Percentiles rank a stretch among this genome's conserved stretches.
phyloP scores from a whole-genome alignment of 2,329 filamentous ascomycete genomes.

The Sclerotinia trifoliorum region DNA sequence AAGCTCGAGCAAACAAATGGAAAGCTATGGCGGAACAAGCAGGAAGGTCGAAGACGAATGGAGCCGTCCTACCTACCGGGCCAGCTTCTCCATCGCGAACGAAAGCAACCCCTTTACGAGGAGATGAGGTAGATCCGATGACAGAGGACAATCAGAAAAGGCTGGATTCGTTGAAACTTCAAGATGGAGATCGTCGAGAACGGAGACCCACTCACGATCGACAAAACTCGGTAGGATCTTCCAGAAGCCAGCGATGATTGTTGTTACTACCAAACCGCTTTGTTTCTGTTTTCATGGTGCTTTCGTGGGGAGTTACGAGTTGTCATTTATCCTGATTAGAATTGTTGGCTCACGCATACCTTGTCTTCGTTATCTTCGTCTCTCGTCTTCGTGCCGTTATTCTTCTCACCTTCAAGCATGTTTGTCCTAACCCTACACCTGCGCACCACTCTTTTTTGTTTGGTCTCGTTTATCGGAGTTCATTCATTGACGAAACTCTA shows the following conservation, averaged over 20 bases:
- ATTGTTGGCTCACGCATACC: slow-evolving; percentile 36
- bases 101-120: slow-evolving; percentile 49
- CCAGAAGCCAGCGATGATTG: slow-evolving; percentile 42
- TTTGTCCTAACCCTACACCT: slow-evolving; percentile 3
- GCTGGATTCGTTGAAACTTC: slow-evolving; percentile 84
- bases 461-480: slow-evolving; percentile 19
- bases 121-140: slow-evolving; percentile 76
- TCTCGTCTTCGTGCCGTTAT: slow-evolving; percentile 21
- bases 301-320: slow-evolving; percentile 16
- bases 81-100: slow-evolving; percentile 41
- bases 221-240: slow-evolving; percentile 55
- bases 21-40: slow-evolving; percentile 80
- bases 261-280: slow-evolving; percentile 35
- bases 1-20: slow-evolving; percentile 83
- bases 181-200: slow-evolving; percentile 69
- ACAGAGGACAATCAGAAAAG: slow-evolving; percentile 83
- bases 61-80: slow-evolving; percentile 42
- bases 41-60: slow-evolving; percentile 59
- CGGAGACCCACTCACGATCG: slow-evolving; percentile 58
- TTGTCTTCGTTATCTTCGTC: slow-evolving; percentile 25
- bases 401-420: slow-evolving; percentile 14
- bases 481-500: slow-evolving; percentile 30
- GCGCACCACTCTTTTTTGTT: slow-evolving; percentile 12
- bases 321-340: slow-evolving; percentile 33
- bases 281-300: slow-evolving; percentile 34